Evolutionary conservation across 306 rosid species (phyloP), one percentile per base, ranked within the genome.

Genomic region (Casuarina equisetifolia): DNA sequence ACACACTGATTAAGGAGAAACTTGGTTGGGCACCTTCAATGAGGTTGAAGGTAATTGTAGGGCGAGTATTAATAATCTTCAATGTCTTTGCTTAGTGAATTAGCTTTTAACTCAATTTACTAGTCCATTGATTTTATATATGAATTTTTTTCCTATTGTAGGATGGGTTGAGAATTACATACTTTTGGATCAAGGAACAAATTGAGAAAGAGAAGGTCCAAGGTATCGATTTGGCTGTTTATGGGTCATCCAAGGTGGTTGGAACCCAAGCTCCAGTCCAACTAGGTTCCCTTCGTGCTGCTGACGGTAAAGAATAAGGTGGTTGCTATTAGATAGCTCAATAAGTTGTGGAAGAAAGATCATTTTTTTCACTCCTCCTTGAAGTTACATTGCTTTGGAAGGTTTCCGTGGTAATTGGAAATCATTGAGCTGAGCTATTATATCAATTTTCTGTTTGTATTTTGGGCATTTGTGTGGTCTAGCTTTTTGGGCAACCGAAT

Each of bases 11-110:
- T 61, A 95, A 92, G 81, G 99, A 95, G 88, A 95, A 95, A 83
- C 97, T 95, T 76, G 99, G 99, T 9, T 92, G 99, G 99, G 97
- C 99, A 79, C 99, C 99, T 36, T 88, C 96, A 54, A 95, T 95
- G 97, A 90, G 76, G 76, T 85, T 95, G 92, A 95, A 95, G 99
- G 99, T 95, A 89, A 50, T 45, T 67, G 15, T 50, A 53, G 8
- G 11, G 59, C 8, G 1, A 25, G 1, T 25, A 25, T 25, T 25
- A 25, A 25, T 25, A 25, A 25, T 25, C 32, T 1, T 25, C 1
- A 1, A 25, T 25, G 32, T 25, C 32, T 25, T 25, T 25, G 32
- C 32, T 25, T 25, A 25, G 32, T 25, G 32, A 25, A 25, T 25
- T 25, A 25, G 32, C 32, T 25, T 25, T 25, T 25, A 25, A 25